Percentiles rank a stretch among this genome's conserved stretches.
Conservation (phyloP, 306 rosid genomes). For the Trichosanthes cucumerina region DNA sequence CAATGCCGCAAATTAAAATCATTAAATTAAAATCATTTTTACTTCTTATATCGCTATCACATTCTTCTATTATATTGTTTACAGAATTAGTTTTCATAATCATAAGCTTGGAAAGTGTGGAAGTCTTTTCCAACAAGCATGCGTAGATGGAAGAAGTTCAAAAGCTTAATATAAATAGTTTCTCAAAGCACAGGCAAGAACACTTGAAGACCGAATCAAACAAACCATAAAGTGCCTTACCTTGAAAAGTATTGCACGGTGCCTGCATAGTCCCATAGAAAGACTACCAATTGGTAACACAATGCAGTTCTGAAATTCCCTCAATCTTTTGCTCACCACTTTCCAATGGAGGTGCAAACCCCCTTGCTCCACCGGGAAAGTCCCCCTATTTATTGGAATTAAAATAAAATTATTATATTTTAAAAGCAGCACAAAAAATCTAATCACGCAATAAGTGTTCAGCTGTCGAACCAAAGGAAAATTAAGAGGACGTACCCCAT, state of each 20-base stretch:
- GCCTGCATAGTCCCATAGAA: conserved; percentile 87
- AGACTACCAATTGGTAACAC: conserved; percentile 88
- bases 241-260: conserved; percentile 97
- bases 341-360: conserved; percentile 79
- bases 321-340: conserved; percentile 69
- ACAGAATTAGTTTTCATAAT: background rate
- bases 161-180: background rate
- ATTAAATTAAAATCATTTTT: background rate
- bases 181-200: background rate
- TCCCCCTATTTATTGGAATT: conserved; percentile 40
- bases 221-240: conserved; percentile 25
- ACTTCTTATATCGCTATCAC: background rate
- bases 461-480: background rate
- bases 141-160: background rate
- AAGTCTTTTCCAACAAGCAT: background rate
- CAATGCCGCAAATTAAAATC: conserved; percentile 15
- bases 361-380: conserved; percentile 72
- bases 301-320: conserved; percentile 59
- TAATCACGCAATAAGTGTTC: background rate
- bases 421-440: background rate
- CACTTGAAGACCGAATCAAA: background rate
- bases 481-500: conserved; percentile 62
- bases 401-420: conserved; percentile 20
- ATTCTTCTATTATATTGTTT: background rate
- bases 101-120: background rate